Conservation (phyloP, 176 grass and related monocot genomes). For the Eleusine indica region DNA sequence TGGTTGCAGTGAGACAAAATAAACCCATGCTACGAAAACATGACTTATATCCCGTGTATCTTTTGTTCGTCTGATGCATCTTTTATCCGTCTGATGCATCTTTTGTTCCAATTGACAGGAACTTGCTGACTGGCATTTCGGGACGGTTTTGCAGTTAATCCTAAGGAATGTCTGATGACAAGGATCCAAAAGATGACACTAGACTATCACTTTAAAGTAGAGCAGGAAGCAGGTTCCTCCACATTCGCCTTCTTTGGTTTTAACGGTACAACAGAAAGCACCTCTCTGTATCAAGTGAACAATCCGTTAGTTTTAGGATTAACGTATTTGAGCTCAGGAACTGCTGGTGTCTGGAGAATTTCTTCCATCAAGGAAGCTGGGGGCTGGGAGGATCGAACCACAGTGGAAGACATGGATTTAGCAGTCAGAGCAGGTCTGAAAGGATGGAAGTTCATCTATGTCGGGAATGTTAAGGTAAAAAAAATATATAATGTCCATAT, state of each 20-base stretch:
- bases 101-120: conserved; percentile 82
- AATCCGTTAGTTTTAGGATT: neutral
- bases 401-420: conserved; percentile 99
- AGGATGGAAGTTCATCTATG: conserved; percentile 95
- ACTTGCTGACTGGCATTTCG: conserved; percentile 96
- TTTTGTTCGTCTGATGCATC: neutral
- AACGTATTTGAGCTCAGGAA: conserved; percentile 60
- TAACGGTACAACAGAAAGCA: conserved; percentile 64
- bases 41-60: neutral
- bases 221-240: conserved; percentile 93
- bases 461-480: conserved; percentile 80
- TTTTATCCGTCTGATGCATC: conserved; percentile 71
- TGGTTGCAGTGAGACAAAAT: neutral
- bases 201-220: conserved; percentile 99
- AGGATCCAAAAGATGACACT: conserved; percentile 99
- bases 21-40: neutral
- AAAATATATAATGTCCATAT: neutral
- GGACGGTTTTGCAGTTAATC: conserved; percentile 99
- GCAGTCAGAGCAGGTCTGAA: conserved; percentile 82
- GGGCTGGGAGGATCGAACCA: conserved; percentile 96
- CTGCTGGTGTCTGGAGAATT: conserved; percentile 94
- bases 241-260: conserved; percentile 94
- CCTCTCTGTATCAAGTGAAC: conserved; percentile 18
- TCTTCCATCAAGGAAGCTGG: conserved; percentile 84
- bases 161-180: conserved; percentile 83